Base-by-base conservation (phyloP, 1,284 basidiomycete genomes). In the Puccinia hordei region DNA sequence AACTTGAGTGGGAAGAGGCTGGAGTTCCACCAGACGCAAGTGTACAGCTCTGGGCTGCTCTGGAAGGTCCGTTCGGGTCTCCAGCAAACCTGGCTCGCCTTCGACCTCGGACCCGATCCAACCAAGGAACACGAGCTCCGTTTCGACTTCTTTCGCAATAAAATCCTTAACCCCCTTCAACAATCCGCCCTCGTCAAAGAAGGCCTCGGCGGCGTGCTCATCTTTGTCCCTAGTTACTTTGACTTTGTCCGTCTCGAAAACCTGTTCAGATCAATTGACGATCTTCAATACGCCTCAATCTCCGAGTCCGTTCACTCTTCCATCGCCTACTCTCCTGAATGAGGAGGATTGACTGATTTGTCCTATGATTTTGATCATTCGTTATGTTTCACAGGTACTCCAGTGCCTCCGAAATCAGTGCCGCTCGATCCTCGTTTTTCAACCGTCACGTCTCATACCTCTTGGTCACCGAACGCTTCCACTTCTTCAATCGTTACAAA, bases 221-320 rank as follows among this genome's bases (percentile, higher is more conserved):
- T 99, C 83, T 92, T 98, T 83, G 88, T 99, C 13, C 95, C 97
- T 0, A 95, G 93, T 0, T 98, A 96, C 82, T 97, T 98, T 85
- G 97, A 99, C 87, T 99, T 97, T 86, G 93, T 98, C 74, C 90
- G 94, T 15, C 88, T 99, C 3, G 92, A 93, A 80, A 93, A 95
- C 82, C 88, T 93, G 85, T 91, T 99, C 85, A 89, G 91, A 74
- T 93, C 92, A 84, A 87, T 84, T 24, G 77, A 82, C 17, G 82
- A n/a, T 83, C 46, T 88, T 92, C 30, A n/a, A n/a, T 95, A 92
- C 84, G 87, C 92, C 0, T 90, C 94, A 17, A 90, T 99, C 68
- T 95, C 94, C 2, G 97, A 99, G 92, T 94, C 84, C 83, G 89
- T 84, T 41, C 41, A 49, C 46, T 27, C 27, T 27, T 75, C 10